A percentile compares a stretch with the other conserved stretches of the same genome.
phyloP scores from a whole-genome alignment of 1,284 basidiomycete species.

The Calocybe gambosa region DNA sequence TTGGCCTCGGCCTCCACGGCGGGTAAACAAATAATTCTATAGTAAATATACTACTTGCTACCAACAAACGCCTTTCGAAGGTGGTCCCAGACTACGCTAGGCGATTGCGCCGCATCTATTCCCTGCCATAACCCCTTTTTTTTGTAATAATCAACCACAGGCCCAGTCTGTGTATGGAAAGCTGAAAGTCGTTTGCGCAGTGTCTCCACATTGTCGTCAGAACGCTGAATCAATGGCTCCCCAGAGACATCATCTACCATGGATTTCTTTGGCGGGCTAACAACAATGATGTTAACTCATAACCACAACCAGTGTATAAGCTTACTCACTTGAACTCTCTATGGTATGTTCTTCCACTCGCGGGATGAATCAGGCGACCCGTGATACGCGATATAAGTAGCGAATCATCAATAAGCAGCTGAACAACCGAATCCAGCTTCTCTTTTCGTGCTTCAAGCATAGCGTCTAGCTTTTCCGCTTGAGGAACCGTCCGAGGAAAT shows the following conservation, averaged over 20 bases:
- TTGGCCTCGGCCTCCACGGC: no score
- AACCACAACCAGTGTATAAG: neutral
- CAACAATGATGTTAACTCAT: conserved; percentile 8
- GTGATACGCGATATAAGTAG: conserved; percentile 97
- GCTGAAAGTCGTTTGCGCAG: conserved; percentile 83
- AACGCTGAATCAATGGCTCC: conserved; percentile 90
- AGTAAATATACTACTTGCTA: conserved; percentile 27
- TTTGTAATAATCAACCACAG: conserved; percentile 97
- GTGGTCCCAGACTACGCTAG: conserved; percentile 87
- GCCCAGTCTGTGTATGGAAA: conserved; percentile 91
- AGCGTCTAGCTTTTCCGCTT: conserved; percentile 92
- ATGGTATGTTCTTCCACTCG: conserved; percentile 91
- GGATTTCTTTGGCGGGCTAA: conserved; percentile 91
- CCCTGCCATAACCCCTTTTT: conserved; percentile 83
- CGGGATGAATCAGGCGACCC: conserved; percentile 88
- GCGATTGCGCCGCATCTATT: conserved; percentile 91
- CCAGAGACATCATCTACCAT: conserved; percentile 94
- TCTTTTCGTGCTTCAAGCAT: conserved; percentile 85
- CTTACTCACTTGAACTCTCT: conserved; percentile 83
- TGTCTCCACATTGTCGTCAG: conserved; percentile 92
- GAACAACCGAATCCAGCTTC: conserved; percentile 86
- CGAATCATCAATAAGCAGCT: conserved; percentile 91
- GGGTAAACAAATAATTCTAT: no score
- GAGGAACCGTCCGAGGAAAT: conserved; percentile 97
- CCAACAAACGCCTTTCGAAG: conserved; percentile 58